Conservation (phyloP, 192 early-diverging fungal species). For the Coemansia sp. region DNA sequence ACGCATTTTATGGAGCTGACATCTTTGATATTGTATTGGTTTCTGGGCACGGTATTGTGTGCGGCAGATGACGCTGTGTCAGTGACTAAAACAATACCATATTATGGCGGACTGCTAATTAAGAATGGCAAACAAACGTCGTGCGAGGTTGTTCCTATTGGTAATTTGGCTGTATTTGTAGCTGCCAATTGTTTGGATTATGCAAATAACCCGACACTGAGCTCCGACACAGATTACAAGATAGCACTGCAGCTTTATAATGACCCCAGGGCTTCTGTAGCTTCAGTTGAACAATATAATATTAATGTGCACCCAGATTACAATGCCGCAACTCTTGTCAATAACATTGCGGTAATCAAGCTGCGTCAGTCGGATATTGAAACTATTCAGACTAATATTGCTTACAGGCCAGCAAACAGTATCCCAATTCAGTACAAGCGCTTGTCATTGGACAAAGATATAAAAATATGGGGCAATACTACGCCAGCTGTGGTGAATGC, state of each 20-base stretch:
- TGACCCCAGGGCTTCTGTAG: neutral
- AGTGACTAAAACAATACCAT: neutral
- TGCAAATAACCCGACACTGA: conserved; percentile 1
- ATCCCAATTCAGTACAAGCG: conserved; percentile 6
- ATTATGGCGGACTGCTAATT: conserved; percentile 20
- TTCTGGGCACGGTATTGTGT: neutral
- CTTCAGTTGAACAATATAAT: neutral
- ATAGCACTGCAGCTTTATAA: neutral
- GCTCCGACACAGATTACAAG: conserved; percentile 16
- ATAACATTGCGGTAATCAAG: conserved; percentile 31
- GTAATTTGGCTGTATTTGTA: conserved; percentile 24
- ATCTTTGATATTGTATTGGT: neutral
- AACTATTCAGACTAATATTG: neutral
- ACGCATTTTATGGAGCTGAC: neutral
- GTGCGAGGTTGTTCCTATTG: conserved; percentile 38
- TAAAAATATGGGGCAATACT: neutral
- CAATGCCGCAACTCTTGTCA: conserved; percentile 16
- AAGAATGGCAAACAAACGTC: conserved; percentile 41
- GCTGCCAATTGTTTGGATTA: conserved; percentile 43
- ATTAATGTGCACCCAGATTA: conserved; percentile 33
- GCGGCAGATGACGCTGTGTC: neutral
- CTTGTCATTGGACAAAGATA: neutral
- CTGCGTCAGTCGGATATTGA: neutral
- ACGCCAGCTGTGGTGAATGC: neutral
- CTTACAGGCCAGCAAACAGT: neutral